Evolutionary conservation across 768 basidiomycete species (phyloP).

Genomic region (Podaxis sp.): DNA sequence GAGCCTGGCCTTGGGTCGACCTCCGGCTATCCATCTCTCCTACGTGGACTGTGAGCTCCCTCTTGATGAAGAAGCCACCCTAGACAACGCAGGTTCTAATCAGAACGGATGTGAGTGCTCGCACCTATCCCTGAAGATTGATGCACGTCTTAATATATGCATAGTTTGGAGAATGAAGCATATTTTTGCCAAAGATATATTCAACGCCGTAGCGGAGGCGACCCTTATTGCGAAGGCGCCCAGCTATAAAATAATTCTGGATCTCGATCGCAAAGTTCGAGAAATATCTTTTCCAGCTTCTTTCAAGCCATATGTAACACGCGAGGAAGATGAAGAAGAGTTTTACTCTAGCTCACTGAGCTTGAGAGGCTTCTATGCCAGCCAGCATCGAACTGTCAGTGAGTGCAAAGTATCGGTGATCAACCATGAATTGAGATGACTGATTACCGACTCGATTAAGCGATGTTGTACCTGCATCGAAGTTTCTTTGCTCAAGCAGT

Average conservation of each 20-base stretch:
- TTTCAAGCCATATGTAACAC: conserved; percentile 44
- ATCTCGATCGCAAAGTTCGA: conserved; percentile 52
- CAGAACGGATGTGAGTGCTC: conserved; percentile 49
- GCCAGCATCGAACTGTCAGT: conserved; percentile 61
- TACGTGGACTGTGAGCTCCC: conserved; percentile 67
- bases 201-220: conserved; percentile 45
- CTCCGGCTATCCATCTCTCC: conserved; percentile 56
- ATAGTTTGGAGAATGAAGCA: conserved; percentile 62
- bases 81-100: conserved; percentile 42
- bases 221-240: conserved; percentile 50
- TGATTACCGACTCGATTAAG: conserved; percentile 24
- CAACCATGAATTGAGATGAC: not conserved
- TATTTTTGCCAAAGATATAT: conserved; percentile 48
- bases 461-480: conserved; percentile 54
- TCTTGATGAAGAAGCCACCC: conserved; percentile 48
- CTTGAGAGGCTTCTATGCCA: conserved; percentile 53
- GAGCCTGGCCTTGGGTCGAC: conserved; percentile 60
- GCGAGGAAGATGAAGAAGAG: conserved; percentile 46
- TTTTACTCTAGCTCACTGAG: conserved; percentile 51
- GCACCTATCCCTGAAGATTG: not conserved
- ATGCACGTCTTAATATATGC: not conserved
- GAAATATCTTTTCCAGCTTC: conserved; percentile 45
- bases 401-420: conserved; percentile 27
- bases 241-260: conserved; percentile 44
- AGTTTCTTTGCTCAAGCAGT: conserved; percentile 61